A percentile compares a stretch with the other conserved stretches of the same genome.
phyloP scores from a whole-genome alignment of 2,329 filamentous ascomycete species.

The Coniella lustricola region DNA sequence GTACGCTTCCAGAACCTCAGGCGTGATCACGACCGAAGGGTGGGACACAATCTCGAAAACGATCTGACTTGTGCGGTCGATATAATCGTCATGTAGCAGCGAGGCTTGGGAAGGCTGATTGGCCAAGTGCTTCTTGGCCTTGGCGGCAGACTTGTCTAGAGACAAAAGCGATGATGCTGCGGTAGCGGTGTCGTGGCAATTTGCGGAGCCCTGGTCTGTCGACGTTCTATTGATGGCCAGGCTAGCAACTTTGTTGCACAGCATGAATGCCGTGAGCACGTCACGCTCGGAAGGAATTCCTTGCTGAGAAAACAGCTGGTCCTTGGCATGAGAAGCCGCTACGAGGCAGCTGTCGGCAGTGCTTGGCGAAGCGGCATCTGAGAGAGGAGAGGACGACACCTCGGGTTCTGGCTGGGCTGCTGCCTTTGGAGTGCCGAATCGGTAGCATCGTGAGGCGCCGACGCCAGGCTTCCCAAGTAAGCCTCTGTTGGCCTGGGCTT shows the following conservation, averaged over 20 bases:
- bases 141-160: conserved; percentile 22
- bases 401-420: conserved; percentile 1
- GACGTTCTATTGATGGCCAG: conserved; percentile 22
- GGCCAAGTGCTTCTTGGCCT: conserved; percentile 7
- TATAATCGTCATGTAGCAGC: conserved; percentile 36
- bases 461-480: conserved; percentile 3
- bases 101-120: conserved; percentile 7
- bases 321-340: conserved; percentile 35
- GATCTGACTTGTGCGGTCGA: conserved; percentile 47
- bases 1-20: conserved; percentile 64
- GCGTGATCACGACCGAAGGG: conserved; percentile 73
- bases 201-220: conserved; percentile 34
- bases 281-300: conserved; percentile 38
- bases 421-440: conserved; percentile 8
- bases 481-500: conserved; percentile 3
- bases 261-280: conserved; percentile 36
- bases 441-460: conserved; percentile 4
- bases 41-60: conserved; percentile 67
- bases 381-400: background rate
- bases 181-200: conserved; percentile 33
- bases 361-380: background rate
- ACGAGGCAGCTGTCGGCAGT: conserved; percentile 25
- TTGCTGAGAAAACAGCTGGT: conserved; percentile 36
- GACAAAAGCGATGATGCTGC: conserved; percentile 50
- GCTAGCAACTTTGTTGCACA: conserved; percentile 38